Percentiles rank a stretch among this genome's conserved stretches.
Conservation (phyloP, 352 stramenopile species). For the Phytophthora aleatoria region DNA sequence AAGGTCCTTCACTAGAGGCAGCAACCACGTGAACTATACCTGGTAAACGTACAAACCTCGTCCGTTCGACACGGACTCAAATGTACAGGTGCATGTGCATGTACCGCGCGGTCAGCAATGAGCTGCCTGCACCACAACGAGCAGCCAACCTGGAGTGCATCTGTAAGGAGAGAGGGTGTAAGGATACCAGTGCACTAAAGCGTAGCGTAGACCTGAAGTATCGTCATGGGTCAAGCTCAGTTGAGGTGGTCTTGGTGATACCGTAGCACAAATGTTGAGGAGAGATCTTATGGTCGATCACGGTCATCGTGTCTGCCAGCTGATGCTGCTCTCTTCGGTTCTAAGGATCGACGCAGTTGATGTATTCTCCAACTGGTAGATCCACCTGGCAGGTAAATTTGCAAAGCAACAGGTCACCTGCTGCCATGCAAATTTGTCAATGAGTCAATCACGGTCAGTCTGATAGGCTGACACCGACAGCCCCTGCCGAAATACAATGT, state of each 20-base stretch:
- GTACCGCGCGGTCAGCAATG: too few relatives aligned
- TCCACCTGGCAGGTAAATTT: constrained; percentile 3
- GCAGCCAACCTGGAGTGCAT: background rate
- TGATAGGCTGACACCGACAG: constrained; percentile 5
- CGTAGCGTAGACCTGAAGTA: constrained; percentile 6
- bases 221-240: background rate
- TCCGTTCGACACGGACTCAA: too few relatives aligned
- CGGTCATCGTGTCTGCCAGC: constrained; percentile 7
- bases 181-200: background rate
- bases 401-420: background rate
- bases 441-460: constrained; percentile 6
- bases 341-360: constrained; percentile 6
- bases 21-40: constrained; percentile 10
- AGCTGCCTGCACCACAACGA: constrained; percentile 1
- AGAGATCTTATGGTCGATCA: constrained; percentile 10
- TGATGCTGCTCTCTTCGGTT: constrained; percentile 21
- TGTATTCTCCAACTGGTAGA: constrained; percentile 9
- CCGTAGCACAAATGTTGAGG: constrained; percentile 1
- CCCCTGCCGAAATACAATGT: constrained; percentile 30
- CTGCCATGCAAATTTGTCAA: background rate
- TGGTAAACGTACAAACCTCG: constrained; percentile 1
- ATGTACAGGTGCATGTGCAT: background rate
- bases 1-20: background rate
- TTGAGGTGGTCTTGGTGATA: constrained; percentile 4
- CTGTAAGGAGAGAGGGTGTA: background rate